Conservation (phyloP, 2,329 filamentous ascomycete species). For the Beauveria medogensis region DNA sequence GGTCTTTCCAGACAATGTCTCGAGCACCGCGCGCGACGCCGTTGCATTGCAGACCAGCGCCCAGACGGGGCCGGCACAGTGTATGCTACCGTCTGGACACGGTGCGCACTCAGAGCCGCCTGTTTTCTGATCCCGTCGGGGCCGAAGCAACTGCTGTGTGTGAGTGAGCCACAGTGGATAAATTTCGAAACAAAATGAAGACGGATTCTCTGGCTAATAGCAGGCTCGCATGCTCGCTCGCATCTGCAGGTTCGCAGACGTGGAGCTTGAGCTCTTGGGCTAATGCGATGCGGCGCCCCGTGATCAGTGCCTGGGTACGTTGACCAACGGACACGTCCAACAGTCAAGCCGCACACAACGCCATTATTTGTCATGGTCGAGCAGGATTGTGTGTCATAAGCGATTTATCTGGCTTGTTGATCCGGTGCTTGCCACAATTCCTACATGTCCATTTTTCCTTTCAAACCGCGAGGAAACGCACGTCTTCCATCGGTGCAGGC, state of each 20-base stretch:
- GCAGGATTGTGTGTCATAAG: background rate
- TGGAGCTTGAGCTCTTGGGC: background rate
- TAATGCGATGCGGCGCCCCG: conserved; percentile 1
- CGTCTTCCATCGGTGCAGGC: too few relatives aligned
- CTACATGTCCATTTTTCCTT: too few relatives aligned
- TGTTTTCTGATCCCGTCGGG: background rate
- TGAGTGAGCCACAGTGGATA: background rate
- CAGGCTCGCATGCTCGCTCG: background rate
- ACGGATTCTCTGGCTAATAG: background rate
- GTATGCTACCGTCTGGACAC: background rate
- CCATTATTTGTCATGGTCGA: background rate
- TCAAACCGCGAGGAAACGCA: too few relatives aligned
- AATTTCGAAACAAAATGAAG: background rate
- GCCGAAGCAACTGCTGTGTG: background rate
- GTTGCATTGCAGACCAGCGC: background rate
- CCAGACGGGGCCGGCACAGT: background rate
- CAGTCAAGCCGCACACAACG: background rate
- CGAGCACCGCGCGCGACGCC: background rate
- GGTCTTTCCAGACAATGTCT: background rate
- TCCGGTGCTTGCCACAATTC: too few relatives aligned
- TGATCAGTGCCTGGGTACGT: background rate
- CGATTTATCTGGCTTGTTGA: too few relatives aligned
- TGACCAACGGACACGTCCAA: conserved; percentile 6
- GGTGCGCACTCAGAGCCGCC: background rate
- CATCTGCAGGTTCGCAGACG: conserved; percentile 8